Conservation (phyloP, 2,329 filamentous ascomycete genomes). For the Diplodia scrobiculata region DNA sequence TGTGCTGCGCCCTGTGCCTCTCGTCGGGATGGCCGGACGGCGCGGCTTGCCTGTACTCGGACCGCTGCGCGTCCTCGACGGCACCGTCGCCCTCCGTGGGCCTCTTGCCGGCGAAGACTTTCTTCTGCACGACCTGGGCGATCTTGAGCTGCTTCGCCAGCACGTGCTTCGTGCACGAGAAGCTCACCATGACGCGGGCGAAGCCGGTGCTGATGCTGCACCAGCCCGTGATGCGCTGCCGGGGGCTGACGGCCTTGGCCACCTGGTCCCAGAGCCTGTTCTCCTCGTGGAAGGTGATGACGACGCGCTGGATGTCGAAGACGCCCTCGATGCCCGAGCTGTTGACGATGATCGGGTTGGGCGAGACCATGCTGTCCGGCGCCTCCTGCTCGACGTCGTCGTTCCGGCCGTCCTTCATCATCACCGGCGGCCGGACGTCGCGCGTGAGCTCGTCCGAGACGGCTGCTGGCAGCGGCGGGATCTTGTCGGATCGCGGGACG, state of each 20-base stretch:
- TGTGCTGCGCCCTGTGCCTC: background rate
- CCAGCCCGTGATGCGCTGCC: background rate
- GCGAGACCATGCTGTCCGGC: background rate
- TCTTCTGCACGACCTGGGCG: background rate
- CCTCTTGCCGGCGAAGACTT: background rate
- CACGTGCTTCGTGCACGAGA: background rate
- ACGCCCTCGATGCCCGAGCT: background rate
- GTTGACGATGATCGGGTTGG: background rate
- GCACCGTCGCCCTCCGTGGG: too few relatives aligned
- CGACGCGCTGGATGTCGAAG: background rate
- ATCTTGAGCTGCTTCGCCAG: conserved; percentile 3
- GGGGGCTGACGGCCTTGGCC: background rate
- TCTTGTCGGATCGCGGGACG: background rate
- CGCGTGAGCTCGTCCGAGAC: background rate
- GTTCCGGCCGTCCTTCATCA: too few relatives aligned
- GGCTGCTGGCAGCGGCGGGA: background rate
- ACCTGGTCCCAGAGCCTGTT: background rate
- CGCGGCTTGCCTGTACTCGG: background rate
- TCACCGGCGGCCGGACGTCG: too few relatives aligned
- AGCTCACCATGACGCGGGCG: background rate
- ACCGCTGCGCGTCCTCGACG: too few relatives aligned
- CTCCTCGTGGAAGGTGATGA: conserved; percentile 3
- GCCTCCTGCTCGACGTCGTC: background rate
- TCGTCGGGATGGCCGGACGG: background rate
- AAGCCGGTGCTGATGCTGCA: conserved; percentile 7